Conservation (phyloP, 805 yeast genomes). For the Yueomyces sinensis region DNA sequence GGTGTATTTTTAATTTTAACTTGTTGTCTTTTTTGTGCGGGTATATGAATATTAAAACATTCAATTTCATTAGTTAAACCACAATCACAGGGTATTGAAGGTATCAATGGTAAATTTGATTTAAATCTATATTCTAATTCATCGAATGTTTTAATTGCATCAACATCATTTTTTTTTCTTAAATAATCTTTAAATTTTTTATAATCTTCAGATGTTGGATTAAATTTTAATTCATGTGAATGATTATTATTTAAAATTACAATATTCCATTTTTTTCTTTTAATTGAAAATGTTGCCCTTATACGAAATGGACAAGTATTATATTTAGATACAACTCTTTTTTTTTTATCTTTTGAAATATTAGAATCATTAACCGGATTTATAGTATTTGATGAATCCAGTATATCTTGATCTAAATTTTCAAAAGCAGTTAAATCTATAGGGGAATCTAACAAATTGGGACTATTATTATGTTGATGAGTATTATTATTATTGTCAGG, state of each 20-base stretch:
- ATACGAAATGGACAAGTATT: conserved; percentile 50
- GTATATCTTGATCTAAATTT: conserved; percentile 1
- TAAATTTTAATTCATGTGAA: conserved; percentile 35
- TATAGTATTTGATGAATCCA: background rate
- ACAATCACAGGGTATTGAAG: conserved; percentile 25
- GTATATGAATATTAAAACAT: conserved; percentile 23
- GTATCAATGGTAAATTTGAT: conserved; percentile 21
- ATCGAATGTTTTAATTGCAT: conserved; percentile 23
- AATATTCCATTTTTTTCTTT: conserved; percentile 43
- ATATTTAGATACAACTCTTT: conserved; percentile 21
- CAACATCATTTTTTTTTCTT: conserved; percentile 17
- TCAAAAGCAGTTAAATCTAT: conserved; percentile 2
- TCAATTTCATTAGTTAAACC: conserved; percentile 25
- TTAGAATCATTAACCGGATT: background rate
- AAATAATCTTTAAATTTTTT: conserved; percentile 21
- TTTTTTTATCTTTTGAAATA: conserved; percentile 8
- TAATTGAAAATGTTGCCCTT: conserved; percentile 45
- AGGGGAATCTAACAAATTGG: background rate
- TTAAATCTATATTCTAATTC: conserved; percentile 23
- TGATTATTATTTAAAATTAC: conserved; percentile 49
- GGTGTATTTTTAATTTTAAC: background rate
- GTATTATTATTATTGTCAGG: background rate
- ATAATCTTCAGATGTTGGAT: conserved; percentile 24
- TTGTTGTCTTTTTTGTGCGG: conserved; percentile 7
- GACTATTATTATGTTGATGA: background rate